Evolutionary conservation across 768 basidiomycete genomes (phyloP), one percentile per base, ranked within the genome.

Genomic region (Boletus sp.): DNA sequence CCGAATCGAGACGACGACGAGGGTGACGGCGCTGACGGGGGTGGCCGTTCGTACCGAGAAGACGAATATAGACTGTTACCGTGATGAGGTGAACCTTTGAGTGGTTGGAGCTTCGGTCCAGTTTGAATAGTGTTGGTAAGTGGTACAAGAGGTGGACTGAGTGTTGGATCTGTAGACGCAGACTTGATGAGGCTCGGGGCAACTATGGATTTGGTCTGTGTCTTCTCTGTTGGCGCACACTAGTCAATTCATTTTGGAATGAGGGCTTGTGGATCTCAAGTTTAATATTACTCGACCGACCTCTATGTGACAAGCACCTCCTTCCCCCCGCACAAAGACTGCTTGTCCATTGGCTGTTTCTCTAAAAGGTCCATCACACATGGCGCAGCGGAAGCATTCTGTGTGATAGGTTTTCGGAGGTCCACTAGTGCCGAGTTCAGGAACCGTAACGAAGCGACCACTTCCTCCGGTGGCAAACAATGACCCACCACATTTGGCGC

Each of bases 391-490:
- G 70, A 93, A 92, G 66, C 90, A 93, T 40, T 83, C 79, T 4
- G 80, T 76, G 59, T 93, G 90, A 62, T 88, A 93, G 21, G 78
- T 77, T 66, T 79, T 78, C n/a, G 83, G 77, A 23, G 73, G 70
- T 17, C 74, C 74, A 52, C 61, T 65, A 2, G 69, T 61, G 34
- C 65, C 69, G 47, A 72, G 68, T 53, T 79, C 81, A 7, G 89
- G 87, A 29, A 90, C 80, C 2, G 87, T 87, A 32, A 91, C 81
- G 67, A 84, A 91, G 53, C 79, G 80, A 39, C 86, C 84, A 7
- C 80, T 81, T 51, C 80, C 79, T 27, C 74, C 75, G 4, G 77
- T 70, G 40, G 77, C 79, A 65, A 88, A 86, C 47, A 92, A 74
- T 6, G 77, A 74, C 11, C 75, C 74, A 13, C 69, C 70, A 60